Evolutionary conservation across 495 filamentous ascomycete species (phyloP), one percentile per base, ranked within the genome.

Genomic region (Parmelia sp.): DNA sequence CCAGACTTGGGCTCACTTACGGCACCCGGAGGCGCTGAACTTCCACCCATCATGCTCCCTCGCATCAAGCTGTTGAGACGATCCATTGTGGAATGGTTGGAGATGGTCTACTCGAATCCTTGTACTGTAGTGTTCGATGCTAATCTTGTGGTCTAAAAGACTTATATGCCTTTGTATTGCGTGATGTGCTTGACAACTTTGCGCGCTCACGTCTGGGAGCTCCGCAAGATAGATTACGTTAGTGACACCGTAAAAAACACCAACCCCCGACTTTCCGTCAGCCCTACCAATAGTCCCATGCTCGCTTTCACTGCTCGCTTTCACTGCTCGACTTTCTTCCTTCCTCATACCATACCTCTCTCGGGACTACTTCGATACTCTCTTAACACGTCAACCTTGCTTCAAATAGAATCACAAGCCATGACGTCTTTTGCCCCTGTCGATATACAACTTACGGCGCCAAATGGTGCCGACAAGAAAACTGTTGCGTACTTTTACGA

Each of bases 401-500:
- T 14, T 15, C 37, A 25, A 58, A 33, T 10, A 42, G 25, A n/a
- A 14, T 6, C 27, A 39, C 14, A 14, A 27, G 27, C 2, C 31
- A 69, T 69, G 72, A 68, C 79, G 59, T 72, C 74, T n/a, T 72
- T 78, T 57, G 82, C 83, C 40, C 82, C 84, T 25, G 67, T 86
- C 31, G 84, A 86, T 68, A 27, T 39, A 42, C 55, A 49, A 49
- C 21, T 33, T 25, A 29, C 55, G 57, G 62, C 55, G 19, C 62
- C 62, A 23, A 58, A 21, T 58, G 29, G 53, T 8, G 73, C 77
- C 73, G 78, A 78, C 69, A 82, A 82, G 74, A 93, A 92, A 73
- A 87, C 88, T 66, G 89, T 96, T 56, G 92, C 92, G 35, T 96
- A 97, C 77, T 97, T 97, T 79, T 97, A 97, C 83, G 92, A 97